phyloP scores from a whole-genome alignment of 1,139 yeast species.

The Yamadazyma spencermartinsiae region DNA sequence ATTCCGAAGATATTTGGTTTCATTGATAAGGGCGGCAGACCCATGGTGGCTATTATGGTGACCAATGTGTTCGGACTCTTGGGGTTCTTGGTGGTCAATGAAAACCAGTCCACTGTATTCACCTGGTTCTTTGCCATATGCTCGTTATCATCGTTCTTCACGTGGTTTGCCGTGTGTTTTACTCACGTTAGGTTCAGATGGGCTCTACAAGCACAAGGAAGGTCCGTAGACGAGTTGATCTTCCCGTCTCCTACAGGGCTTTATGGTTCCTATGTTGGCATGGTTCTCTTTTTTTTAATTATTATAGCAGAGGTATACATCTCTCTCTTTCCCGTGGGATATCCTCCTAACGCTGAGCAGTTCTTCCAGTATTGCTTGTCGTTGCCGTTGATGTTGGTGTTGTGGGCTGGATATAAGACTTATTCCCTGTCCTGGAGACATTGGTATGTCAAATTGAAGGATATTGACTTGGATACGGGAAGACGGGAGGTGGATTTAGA shows the following conservation, averaged over 20 bases:
- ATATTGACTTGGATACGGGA: slow-evolving; percentile 53
- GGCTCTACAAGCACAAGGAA: slow-evolving; percentile 35
- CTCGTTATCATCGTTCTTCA: slow-evolving; percentile 59
- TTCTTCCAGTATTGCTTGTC: slow-evolving; percentile 20
- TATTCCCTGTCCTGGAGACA: slow-evolving; percentile 26
- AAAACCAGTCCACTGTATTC: slow-evolving; percentile 51
- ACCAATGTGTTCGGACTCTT: slow-evolving; percentile 57
- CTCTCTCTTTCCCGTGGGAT: slow-evolving; percentile 45
- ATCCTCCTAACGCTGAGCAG: slow-evolving; percentile 14
- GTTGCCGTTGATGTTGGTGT: slow-evolving; percentile 42
- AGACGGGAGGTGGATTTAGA: slow-evolving; percentile 49
- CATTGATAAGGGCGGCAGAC: slow-evolving; percentile 59
- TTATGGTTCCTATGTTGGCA: slow-evolving; percentile 48
- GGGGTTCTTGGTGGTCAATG: slow-evolving; percentile 58
- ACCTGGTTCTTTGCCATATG: slow-evolving; percentile 69
- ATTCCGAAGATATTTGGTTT: slow-evolving; percentile 48
- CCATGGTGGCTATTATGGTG: slow-evolving; percentile 50
- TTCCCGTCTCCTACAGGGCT: slow-evolving; percentile 50
- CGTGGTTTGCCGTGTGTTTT: slow-evolving; percentile 46
- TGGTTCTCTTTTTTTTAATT: slow-evolving; percentile 38
- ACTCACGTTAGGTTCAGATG: slow-evolving; percentile 41
- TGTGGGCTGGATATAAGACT: slow-evolving; percentile 33
- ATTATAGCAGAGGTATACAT: slow-evolving; percentile 51
- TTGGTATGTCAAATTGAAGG: slow-evolving; percentile 33
- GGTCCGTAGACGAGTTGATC: slow-evolving; percentile 46